These are phyloP conservation scores for Crithidia expoeki DNA, from an alignment of 208 protist genomes.

Conservation along the genomic window DNA sequence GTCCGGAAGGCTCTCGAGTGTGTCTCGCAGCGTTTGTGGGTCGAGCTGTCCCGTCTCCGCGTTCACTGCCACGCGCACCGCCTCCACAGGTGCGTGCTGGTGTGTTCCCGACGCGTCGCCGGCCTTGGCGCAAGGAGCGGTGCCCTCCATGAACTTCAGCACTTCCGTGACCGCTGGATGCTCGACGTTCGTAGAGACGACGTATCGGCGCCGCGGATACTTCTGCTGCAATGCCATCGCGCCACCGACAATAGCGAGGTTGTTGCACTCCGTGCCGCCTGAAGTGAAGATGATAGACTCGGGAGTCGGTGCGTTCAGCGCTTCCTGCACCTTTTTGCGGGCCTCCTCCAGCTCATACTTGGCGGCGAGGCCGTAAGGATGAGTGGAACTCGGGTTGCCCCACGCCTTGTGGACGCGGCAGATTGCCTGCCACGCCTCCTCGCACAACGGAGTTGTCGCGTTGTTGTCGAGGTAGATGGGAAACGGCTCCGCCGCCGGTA, in stretches of 20 bases:
- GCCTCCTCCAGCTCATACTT: constrained; percentile 85
- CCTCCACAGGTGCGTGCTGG: constrained; percentile 14
- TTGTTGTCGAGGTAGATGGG: constrained; percentile 95
- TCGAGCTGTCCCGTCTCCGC: constrained; percentile 41
- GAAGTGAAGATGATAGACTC: constrained; percentile 93
- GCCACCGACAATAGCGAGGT: constrained; percentile 88
- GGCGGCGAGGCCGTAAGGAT: constrained; percentile 83
- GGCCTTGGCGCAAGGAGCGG: background rate
- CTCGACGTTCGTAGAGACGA: constrained; percentile 84
- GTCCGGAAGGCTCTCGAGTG: constrained; percentile 36
- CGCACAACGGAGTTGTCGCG: constrained; percentile 90
- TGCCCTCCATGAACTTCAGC: constrained; percentile 44
- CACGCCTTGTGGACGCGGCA: constrained; percentile 52
- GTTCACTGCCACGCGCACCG: constrained; percentile 49
- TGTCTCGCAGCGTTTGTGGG: constrained; percentile 35
- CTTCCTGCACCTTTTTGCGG: constrained; percentile 51
- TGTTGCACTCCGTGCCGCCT: constrained; percentile 94
- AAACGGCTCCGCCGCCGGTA: constrained; percentile 50
- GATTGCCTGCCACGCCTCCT: constrained; percentile 85
- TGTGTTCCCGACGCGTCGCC: background rate
- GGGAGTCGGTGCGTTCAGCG: constrained; percentile 47
- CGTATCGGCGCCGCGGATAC: constrained; percentile 38
- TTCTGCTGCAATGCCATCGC: constrained; percentile 35
- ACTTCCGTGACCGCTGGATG: constrained; percentile 91
- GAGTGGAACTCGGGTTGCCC: constrained; percentile 91